Evolutionary conservation across 257 asterid genomes (phyloP), one percentile per base, ranked within the genome.

Genomic region (Capsicum baccatum): DNA sequence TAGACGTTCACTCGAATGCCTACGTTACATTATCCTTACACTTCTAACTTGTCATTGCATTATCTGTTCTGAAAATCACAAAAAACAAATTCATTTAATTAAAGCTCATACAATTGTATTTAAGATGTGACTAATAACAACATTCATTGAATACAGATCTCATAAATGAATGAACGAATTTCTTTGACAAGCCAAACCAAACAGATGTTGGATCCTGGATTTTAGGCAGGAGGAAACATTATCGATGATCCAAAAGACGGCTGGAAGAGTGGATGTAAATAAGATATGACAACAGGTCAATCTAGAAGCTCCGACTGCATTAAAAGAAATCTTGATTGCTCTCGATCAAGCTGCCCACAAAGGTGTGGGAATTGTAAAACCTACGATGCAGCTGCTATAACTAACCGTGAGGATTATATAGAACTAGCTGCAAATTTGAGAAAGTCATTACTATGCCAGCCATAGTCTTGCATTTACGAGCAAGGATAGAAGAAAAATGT

Each of bases 141-240:
- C 98, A 94, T 96, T 94, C 99, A 87, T 94, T 94, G 90, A 92
- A 94, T n/a, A 96, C 97, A 48, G 92, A 94, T 19, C 98, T 98
- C 17, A 97, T 94, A 67, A 94, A 87, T 73, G 98, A 87, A 87
- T 97, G 97, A 87, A 94, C 94, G 59, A 94, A 90, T 6, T 97
- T 1, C 98, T n/a, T 97, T 97, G 50, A 96, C 8, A 44, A 44
- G 48, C 48, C 93, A 33, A 85, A 93, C 8, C 94, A 33, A 85
- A 93, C 91, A 39, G 94, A 92, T 69, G 88, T 21, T 12, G 97
- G 97, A 84, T 96, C 86, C 83, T 89, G 88, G 81, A 91, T 83
- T 98, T 14, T 87, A 94, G 66, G 98, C 98, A 17, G 86, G 86
- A 1, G 88, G 88, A 86, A 87, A 94, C 8, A 92, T 86, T 15